phyloP scores from a whole-genome alignment of 2,329 filamentous ascomycete genomes.

The Immersiporthe knoxdaviesiana region DNA sequence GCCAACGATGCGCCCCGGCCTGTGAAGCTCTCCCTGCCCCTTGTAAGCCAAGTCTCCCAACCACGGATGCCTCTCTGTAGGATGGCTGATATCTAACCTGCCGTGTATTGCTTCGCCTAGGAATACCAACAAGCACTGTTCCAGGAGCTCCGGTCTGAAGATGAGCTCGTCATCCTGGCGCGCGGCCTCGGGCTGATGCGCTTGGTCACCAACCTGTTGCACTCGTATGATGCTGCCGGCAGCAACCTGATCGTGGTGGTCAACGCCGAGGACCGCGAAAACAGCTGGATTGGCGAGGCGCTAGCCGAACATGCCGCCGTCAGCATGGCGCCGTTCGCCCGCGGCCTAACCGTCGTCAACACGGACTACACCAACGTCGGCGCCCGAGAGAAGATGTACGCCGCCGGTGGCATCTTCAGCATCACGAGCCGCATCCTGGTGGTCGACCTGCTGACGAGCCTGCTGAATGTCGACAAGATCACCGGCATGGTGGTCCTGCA shows the following conservation, averaged over 20 bases:
- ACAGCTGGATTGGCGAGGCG: slow-evolving; percentile 95
- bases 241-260: slow-evolving; percentile 90
- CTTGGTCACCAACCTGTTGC: slow-evolving; percentile 91
- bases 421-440: slow-evolving; percentile 95
- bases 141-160: slow-evolving; percentile 83
- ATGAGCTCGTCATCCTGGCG: slow-evolving; percentile 91
- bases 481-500: slow-evolving; percentile 88
- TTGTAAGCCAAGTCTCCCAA: slow-evolving; percentile 50
- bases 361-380: slow-evolving; percentile 90
- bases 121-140: slow-evolving; percentile 96
- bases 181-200: slow-evolving; percentile 90
- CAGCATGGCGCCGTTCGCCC: slow-evolving; percentile 78
- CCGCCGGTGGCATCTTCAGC: slow-evolving; percentile 87
- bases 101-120: slow-evolving; percentile 42
- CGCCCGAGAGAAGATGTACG: slow-evolving; percentile 89
- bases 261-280: slow-evolving; percentile 89
- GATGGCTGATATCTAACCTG: slow-evolving; percentile 6
- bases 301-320: slow-evolving; percentile 93
- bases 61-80: slow-evolving; percentile 6
- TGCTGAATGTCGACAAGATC: slow-evolving; percentile 81
- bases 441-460: slow-evolving; percentile 84
- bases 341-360: slow-evolving; percentile 89
- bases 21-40: slow-evolving; percentile 79
- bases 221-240: slow-evolving; percentile 94
- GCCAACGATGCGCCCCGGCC: slow-evolving; percentile 53